Evolutionary conservation across 2,329 filamentous ascomycete genomes (phyloP), one percentile per base, ranked within the genome.

Genomic region (Aspergillus ruber): DNA sequence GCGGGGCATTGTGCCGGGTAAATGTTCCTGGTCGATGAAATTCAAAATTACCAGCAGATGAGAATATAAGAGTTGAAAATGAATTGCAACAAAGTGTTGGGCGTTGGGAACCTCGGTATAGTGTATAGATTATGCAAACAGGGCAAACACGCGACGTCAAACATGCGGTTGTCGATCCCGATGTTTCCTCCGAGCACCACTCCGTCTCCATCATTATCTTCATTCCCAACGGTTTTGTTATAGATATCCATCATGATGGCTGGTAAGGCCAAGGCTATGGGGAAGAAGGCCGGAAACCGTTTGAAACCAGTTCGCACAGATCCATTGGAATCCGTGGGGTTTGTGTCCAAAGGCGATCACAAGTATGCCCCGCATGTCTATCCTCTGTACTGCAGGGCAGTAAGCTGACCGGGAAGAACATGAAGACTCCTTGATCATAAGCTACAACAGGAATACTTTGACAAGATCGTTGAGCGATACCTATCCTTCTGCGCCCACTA

Each of bases 261-360:
- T 62, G 58, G 47, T 55, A 50, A 49, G 51, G 33, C 38, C 52
- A 47, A 59, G 61, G 42, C 54, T 52, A 23, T 49, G 53, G 25
- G 49, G 44, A 35, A 57, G 51, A 51, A 48, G 53, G 44, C 49
- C 23, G 59, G 59, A 48, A 65, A 59, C 50, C 65, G 86, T 53
- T 73, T 94, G 54, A 90, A 86, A 66, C 85, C 87, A 10, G 78
- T 84, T 50, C 81, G 85, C 48, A 10, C 36, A 18, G 90, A 96
- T 66, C 81, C 87, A 12, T 74, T 97, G 23, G 87, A 94, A 57
- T 79, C 76, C 50, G 86, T 94, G 56, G 90, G 91, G 1, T 77
- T 95, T 55, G 88, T 88, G 4, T 95, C 90, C 2, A 96, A 95
- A 64, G 91, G 91, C 45, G 91, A 97, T 67, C 86, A 78, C 42